These are phyloP conservation scores for Piper betle DNA, from an alignment of 164 flowering plant genomes.

Conservation along the genomic window DNA sequence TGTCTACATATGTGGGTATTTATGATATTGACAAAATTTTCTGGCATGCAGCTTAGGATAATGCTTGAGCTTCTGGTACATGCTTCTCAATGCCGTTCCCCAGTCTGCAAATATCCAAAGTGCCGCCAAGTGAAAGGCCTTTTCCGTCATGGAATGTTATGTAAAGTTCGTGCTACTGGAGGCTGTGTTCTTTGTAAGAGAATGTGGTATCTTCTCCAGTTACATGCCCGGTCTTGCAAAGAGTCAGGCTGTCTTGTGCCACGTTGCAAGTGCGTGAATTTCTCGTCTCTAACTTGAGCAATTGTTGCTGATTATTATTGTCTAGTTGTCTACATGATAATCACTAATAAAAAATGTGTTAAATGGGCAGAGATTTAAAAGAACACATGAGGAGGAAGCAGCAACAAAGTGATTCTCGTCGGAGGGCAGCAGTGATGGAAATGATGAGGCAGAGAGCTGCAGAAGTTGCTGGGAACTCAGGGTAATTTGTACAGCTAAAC, in stretches of 20 bases:
- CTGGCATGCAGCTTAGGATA: slow-evolving; percentile 58
- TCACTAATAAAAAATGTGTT: not conserved
- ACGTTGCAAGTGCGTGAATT: slow-evolving; percentile 68
- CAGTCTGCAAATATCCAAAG: slow-evolving; percentile 80
- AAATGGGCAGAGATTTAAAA: slow-evolving; percentile 61
- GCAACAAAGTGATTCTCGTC: slow-evolving; percentile 85
- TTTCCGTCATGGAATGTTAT: slow-evolving; percentile 86
- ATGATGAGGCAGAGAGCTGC: slow-evolving; percentile 99
- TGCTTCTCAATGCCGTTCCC: slow-evolving; percentile 86
- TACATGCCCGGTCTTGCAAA: slow-evolving; percentile 97
- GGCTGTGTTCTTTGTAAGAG: slow-evolving; percentile 92
- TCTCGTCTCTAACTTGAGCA: not conserved
- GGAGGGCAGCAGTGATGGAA: slow-evolving; percentile 98
- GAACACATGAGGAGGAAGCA: slow-evolving; percentile 83
- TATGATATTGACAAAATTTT: not conserved
- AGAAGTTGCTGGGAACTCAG: slow-evolving; percentile 16
- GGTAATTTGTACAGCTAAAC: not conserved
- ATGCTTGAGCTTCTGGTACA: slow-evolving; percentile 99
- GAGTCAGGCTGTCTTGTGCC: slow-evolving; percentile 90
- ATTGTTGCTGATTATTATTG: not conserved
- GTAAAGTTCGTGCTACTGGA: slow-evolving; percentile 78
- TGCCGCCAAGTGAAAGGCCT: slow-evolving; percentile 97
- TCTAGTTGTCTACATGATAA: no score
- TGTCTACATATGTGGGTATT: not conserved
- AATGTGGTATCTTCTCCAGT: slow-evolving; percentile 98